These are phyloP conservation scores for Mycena galericulata DNA, from an alignment of 768 basidiomycete species.

Conservation along the genomic window DNA sequence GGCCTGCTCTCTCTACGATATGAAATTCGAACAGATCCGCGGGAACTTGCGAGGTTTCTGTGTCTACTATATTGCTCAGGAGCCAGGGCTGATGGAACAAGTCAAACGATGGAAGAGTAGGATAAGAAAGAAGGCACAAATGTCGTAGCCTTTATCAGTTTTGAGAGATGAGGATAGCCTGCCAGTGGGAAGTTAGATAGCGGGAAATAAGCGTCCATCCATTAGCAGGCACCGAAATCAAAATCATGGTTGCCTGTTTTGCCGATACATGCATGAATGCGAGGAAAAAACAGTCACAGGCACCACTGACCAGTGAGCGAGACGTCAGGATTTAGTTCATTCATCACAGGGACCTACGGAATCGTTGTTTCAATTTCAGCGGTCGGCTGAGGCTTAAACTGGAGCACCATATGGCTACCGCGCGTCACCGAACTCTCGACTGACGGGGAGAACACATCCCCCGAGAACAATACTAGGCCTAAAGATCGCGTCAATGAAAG, in stretches of 20 bases:
- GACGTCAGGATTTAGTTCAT: slow-evolving; percentile 82
- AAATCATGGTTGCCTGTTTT: slow-evolving; percentile 90
- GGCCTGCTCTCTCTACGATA: slow-evolving; percentile 75
- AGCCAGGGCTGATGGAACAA: slow-evolving; percentile 81
- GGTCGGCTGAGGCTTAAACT: neutral
- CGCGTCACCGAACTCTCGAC: slow-evolving; percentile 89
- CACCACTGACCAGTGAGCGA: slow-evolving; percentile 78
- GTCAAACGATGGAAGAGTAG: neutral
- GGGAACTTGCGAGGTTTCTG: slow-evolving; percentile 71
- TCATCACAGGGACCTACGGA: slow-evolving; percentile 86
- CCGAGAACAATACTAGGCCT: slow-evolving; percentile 88
- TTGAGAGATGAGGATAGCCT: slow-evolving; percentile 75
- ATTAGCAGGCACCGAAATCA: slow-evolving; percentile 73
- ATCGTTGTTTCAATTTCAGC: neutral
- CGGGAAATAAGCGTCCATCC: neutral
- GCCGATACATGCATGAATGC: neutral
- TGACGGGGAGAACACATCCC: slow-evolving; percentile 90
- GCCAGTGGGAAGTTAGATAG: neutral
- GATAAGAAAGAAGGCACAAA: slow-evolving; percentile 65
- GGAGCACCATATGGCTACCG: slow-evolving; percentile 88
- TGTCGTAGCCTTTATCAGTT: slow-evolving; percentile 76
- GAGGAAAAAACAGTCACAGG: neutral
- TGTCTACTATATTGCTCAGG: slow-evolving; percentile 87
- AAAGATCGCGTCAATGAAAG: neutral
- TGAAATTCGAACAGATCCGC: slow-evolving; percentile 69